Evolutionary conservation across 2,329 filamentous ascomycete species (phyloP), one percentile per base, ranked within the genome.

Genomic region (Coniochaeta prunicola): DNA sequence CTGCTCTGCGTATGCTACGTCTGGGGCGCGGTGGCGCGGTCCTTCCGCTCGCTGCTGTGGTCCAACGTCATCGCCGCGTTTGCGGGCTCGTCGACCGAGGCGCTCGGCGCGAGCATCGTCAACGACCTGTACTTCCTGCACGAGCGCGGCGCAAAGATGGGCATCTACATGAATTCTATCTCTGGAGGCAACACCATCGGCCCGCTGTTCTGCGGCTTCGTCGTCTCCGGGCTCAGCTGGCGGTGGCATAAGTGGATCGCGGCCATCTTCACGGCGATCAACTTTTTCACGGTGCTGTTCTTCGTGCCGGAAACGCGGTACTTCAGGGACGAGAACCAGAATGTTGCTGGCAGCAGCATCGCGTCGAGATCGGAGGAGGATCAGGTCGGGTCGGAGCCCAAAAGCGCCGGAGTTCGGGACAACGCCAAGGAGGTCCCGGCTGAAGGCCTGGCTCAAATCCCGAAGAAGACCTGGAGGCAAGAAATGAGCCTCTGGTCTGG

Each of bases 41-140:
- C 69, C 6, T 79, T 78, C 63, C 61, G 70, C 31, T 75, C 72
- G 56, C 64, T 79, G 55, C 64, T 79, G 10, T 77, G 75, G 74
- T 75, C 71, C 36, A 76, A 74, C 60, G 74, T 79, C 31, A 64
- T 80, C 34, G 75, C 69, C 1, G 76, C 74, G 0, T 76, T 79
- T 62, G 77, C 75, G 0, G 76, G 74, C 2, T 73, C 71, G 10
- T 71, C 75, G 7, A 77, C 75, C 0, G 77, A 80, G 64, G 74
- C 76, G 10, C 61, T 78, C 9, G 75, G 73, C 21, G 74, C 74
- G 5, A 69, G 66, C 59, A 68, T 67, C 2, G 66, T 70, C 58
- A 68, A 67, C 54, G 69, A 72, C 38, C 50, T 72, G 9, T 72
- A 66, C 57, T 72, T 71, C 42, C 59, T 70, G n/a, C 70, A 72